A percentile compares a stretch with the other conserved stretches of the same genome.
phyloP scores from a whole-genome alignment of 106 monocot genomes.

The Platanthera guangdongensis region DNA sequence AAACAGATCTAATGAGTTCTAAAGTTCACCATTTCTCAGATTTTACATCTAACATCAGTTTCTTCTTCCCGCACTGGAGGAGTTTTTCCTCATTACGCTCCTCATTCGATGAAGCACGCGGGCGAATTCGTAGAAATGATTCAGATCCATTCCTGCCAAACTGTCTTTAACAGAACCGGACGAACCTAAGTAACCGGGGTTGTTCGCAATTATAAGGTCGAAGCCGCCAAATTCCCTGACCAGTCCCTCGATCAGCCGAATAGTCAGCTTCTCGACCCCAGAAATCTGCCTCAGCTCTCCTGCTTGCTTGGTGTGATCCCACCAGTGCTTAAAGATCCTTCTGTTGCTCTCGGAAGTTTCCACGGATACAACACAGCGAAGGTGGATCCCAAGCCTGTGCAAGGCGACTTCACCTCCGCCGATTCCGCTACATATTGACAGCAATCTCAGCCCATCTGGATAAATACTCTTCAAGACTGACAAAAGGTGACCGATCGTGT shows the following conservation, averaged over 20 bases:
- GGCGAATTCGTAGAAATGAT: conserved; percentile 59
- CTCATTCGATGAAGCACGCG: conserved; percentile 63
- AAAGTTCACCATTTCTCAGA: not conserved
- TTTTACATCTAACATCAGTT: conserved; percentile 7
- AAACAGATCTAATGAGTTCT: not conserved
- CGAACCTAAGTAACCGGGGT: conserved; percentile 17
- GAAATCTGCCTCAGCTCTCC: conserved; percentile 57
- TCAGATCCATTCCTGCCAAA: conserved; percentile 40
- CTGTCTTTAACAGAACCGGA: conserved; percentile 10
- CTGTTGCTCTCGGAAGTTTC: conserved; percentile 50
- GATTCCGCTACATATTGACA: conserved; percentile 67
- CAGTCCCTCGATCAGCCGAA: conserved; percentile 28
- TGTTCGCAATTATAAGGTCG: conserved; percentile 60
- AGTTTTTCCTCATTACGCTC: conserved; percentile 25
- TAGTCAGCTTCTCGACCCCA: conserved; percentile 43
- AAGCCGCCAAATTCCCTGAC: conserved; percentile 56
- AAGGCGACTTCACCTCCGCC: conserved; percentile 67
- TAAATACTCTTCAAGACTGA: conserved; percentile 50
- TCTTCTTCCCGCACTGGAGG: conserved; percentile 14
- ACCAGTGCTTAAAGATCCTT: conserved; percentile 65
- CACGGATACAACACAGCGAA: conserved; percentile 68
- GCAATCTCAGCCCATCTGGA: conserved; percentile 57
- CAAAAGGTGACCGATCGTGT: conserved; percentile 66
- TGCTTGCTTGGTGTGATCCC: conserved; percentile 42
- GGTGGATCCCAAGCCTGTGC: conserved; percentile 58